Conservation (phyloP, 768 basidiomycete genomes). For the Mrakia frigida region DNA sequence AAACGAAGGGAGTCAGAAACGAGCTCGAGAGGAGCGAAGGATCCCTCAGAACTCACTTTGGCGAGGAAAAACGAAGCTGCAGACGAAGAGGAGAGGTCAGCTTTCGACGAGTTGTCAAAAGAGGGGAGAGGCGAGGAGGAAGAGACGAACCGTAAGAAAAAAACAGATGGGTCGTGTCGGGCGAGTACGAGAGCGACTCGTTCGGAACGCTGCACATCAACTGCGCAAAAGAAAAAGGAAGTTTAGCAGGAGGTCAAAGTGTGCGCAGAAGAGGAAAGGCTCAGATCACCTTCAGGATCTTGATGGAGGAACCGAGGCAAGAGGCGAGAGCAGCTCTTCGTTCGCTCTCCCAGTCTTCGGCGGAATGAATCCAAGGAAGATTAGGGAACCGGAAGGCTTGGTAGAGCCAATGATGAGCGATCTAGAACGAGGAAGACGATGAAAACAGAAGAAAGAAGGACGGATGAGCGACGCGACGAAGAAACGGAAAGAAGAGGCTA, state of each 20-base stretch:
- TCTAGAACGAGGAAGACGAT: background rate
- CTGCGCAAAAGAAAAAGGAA: background rate
- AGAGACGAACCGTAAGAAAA: background rate
- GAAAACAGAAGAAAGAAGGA: background rate
- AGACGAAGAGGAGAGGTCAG: too few species aligned
- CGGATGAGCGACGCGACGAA: background rate
- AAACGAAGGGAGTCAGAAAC: background rate
- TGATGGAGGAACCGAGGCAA: background rate
- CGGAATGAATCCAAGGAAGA: background rate
- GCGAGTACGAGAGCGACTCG: background rate
- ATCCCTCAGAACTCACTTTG: slow-evolving; percentile 1
- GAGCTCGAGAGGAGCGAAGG: too few species aligned
- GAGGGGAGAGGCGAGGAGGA: too few species aligned
- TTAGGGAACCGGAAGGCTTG: slow-evolving; percentile 14
- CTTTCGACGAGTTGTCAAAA: too few species aligned
- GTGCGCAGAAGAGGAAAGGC: background rate
- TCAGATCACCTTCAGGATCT: background rate
- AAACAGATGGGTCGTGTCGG: slow-evolving; percentile 16
- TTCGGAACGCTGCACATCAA: background rate
- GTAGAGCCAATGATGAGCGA: slow-evolving; percentile 23
- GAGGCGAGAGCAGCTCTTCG: background rate
- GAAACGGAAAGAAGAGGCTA: too few species aligned
- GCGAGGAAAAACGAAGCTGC: slow-evolving; percentile 14
- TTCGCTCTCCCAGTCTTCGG: slow-evolving; percentile 16
- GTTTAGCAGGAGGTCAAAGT: background rate